phyloP scores from a whole-genome alignment of 306 rosid species.

The Prunus dulcis region DNA sequence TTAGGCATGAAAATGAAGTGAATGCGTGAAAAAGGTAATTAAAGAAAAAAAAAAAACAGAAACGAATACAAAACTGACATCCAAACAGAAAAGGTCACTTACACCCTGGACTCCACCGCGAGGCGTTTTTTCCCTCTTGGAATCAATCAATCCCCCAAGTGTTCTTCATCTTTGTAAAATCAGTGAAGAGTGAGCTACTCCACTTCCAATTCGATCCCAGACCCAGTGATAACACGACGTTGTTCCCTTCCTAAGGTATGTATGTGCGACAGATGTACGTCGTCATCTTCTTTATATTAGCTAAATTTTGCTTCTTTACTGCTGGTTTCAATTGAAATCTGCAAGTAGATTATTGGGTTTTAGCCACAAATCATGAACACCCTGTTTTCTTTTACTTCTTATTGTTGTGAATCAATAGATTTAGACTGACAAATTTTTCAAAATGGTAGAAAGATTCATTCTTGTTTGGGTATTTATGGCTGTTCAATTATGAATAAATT shows the following conservation, averaged over 20 bases:
- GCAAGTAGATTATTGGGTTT: background rate
- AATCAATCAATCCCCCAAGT: background rate
- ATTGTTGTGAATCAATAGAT: background rate
- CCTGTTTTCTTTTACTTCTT: background rate
- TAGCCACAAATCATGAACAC: background rate
- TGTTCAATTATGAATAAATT: background rate
- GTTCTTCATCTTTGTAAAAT: background rate
- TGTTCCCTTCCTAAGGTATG: background rate
- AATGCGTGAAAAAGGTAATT: background rate
- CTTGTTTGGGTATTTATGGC: background rate
- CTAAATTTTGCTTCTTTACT: conserved; percentile 13
- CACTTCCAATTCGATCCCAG: conserved; percentile 5
- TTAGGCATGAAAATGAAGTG: no score
- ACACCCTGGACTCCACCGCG: background rate
- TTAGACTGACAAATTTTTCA: background rate
- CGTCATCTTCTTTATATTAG: background rate
- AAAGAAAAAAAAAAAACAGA: background rate
- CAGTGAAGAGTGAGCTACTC: background rate
- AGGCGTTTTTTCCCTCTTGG: background rate
- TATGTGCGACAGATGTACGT: background rate
- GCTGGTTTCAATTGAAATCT: background rate
- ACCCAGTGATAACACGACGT: background rate
- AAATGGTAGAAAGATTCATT: background rate
- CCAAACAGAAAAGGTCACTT: conserved; percentile 5
- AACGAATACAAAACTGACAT: background rate